Evolutionary conservation across 2,329 filamentous ascomycete genomes (phyloP), one percentile per base, ranked within the genome.

Genomic region (Xylaria sp.): DNA sequence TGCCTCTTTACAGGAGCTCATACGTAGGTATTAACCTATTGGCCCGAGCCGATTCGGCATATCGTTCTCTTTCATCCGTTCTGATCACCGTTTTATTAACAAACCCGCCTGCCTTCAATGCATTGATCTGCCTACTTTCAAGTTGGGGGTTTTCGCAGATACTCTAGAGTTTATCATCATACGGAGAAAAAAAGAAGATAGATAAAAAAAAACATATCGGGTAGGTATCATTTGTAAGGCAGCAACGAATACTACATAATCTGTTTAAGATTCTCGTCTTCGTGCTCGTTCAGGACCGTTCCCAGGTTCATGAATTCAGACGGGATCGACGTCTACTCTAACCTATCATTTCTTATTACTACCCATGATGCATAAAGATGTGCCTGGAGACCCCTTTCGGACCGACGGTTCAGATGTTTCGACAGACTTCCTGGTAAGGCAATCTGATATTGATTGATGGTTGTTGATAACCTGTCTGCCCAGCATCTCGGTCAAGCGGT

Each of bases 401-500:
- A 36, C 47, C 58, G 54, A 63, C 31, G 59, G 42, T 47, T 36
- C 53, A 62, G 29, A 47, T 51, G 49, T 38, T 45, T 49, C 17
- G 50, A 11, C 51, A 58, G 58, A 47, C 61, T 54, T 58, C 49
- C 50, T 55, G 27, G 42, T 57, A 42, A 47, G 22, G 53, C 49
- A 51, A 53, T 49, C 54, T 61, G 39, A 60, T 31, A 42, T 54
- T 47, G 45, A 55, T 65, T 13, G 44, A 61, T 47, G 53, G 33
- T 54, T 27, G 31, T 45, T 13, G 10, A 57, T 33, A 33, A 22
- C 36, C 36, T 27, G 44, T 49, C 56, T 53, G 61, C 61, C 56
- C 54, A 53, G 63, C 57, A 58, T 53, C 64, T 66, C 59, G 60
- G 61, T 60, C 67, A 67, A 61, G 64, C 47, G 53, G 60, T 56